Evolutionary conservation across 176 grass and related monocot species (phyloP).

Genomic region (Neostapfia colusana): DNA sequence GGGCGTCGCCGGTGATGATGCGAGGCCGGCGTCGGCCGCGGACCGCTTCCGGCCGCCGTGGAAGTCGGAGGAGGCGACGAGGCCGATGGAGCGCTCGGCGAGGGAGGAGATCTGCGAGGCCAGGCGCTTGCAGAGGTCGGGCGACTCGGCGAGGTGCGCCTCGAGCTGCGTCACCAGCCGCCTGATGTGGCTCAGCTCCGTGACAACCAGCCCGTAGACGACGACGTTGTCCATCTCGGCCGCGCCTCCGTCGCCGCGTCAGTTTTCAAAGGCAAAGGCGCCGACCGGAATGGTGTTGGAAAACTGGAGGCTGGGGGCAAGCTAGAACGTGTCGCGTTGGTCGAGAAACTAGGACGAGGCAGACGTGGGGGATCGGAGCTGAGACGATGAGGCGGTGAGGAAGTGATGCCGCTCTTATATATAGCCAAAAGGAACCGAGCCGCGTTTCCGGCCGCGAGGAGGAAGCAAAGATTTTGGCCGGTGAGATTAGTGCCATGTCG

Average conservation of each 20-base stretch:
- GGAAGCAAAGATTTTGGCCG: constrained; percentile 17
- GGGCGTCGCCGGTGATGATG: constrained; percentile 3
- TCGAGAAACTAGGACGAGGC: neutral
- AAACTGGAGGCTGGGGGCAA: neutral
- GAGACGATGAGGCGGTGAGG: neutral
- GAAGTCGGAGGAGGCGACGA: constrained; percentile 31
- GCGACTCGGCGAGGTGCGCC: constrained; percentile 29
- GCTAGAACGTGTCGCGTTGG: too few species aligned
- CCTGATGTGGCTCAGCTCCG: constrained; percentile 53
- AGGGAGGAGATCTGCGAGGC: constrained; percentile 43
- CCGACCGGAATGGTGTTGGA: neutral
- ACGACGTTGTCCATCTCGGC: constrained; percentile 30
- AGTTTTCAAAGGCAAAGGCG: neutral
- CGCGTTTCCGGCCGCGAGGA: constrained; percentile 11
- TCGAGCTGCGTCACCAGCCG: constrained; percentile 57
- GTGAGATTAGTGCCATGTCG: constrained; percentile 1
- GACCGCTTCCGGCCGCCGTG: constrained; percentile 16
- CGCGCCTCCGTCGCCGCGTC: neutral
- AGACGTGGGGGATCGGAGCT: neutral
- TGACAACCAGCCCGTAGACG: constrained; percentile 41
- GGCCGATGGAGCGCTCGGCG: constrained; percentile 53
- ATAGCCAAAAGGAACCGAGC: neutral
- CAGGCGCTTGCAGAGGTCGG: constrained; percentile 51
- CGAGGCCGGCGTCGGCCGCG: constrained; percentile 6
- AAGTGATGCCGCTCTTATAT: neutral